Evolutionary conservation across 2,329 filamentous ascomycete species (phyloP).

Genomic region (Talaromyces sp.): DNA sequence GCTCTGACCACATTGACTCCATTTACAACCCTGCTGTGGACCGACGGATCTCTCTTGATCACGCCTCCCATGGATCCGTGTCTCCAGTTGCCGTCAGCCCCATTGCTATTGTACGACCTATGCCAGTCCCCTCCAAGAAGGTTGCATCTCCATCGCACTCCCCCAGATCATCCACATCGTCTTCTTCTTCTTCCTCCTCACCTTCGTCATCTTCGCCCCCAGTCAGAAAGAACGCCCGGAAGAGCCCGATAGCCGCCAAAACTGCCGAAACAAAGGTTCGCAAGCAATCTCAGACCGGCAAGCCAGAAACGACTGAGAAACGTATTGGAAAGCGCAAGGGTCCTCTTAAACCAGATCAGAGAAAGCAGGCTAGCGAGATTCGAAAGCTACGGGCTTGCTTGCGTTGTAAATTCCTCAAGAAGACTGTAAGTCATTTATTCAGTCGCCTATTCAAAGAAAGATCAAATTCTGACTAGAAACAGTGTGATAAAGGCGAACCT

Average conservation of each 20-base stretch:
- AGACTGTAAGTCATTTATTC: conserved; percentile 56
- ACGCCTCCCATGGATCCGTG: conserved; percentile 42
- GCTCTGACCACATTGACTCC: conserved; percentile 69
- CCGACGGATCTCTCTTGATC: conserved; percentile 40
- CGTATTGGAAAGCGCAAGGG: conserved; percentile 87
- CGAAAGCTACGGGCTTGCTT: conserved; percentile 90
- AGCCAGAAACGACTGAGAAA: conserved; percentile 84
- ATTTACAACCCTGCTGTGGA: conserved; percentile 40
- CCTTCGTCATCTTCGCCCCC: conserved; percentile 61
- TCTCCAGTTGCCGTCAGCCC: conserved; percentile 59
- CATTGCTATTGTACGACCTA: conserved; percentile 62
- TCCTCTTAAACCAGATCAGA: conserved; percentile 85
- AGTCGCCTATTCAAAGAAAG: neutral
- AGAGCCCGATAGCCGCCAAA: conserved; percentile 75
- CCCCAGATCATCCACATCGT: conserved; percentile 58
- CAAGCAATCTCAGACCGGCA: conserved; percentile 66
- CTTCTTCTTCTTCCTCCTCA: conserved; percentile 59
- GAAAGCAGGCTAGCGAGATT: conserved; percentile 95
- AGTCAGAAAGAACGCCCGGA: conserved; percentile 63
- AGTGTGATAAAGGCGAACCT: conserved; percentile 92
- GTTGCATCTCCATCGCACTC: conserved; percentile 55
- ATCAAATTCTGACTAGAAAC: conserved; percentile 14
- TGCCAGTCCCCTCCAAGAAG: conserved; percentile 50
- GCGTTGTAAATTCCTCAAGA: conserved; percentile 97
- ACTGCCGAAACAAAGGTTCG: conserved; percentile 79